A percentile compares a stretch with the other conserved stretches of the same genome.
Conservation (phyloP, 2,329 filamentous ascomycete species). For the Xylariaceae sp. region DNA sequence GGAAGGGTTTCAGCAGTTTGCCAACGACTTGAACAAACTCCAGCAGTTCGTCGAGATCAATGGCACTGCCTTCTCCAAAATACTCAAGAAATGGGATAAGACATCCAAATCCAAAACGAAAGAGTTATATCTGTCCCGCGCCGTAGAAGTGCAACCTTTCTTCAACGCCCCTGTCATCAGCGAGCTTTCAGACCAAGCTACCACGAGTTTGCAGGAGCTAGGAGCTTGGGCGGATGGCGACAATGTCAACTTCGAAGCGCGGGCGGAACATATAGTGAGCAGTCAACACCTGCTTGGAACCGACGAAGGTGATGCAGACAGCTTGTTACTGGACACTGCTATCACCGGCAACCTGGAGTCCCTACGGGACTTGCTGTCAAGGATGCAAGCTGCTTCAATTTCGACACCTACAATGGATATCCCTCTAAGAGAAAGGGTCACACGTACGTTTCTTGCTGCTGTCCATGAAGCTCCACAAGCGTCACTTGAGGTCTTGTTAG, state of each 20-base stretch:
- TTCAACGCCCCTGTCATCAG: slow-evolving; percentile 98
- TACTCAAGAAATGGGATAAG: slow-evolving; percentile 99
- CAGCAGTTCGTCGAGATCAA: slow-evolving; percentile 99
- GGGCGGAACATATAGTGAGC: slow-evolving; percentile 68
- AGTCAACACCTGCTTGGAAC: slow-evolving; percentile 72
- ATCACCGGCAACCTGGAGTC: slow-evolving; percentile 79
- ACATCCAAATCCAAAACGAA: slow-evolving; percentile 99
- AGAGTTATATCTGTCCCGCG: slow-evolving; percentile 92
- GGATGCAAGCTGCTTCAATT: slow-evolving; percentile 65
- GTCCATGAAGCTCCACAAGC: slow-evolving; percentile 84
- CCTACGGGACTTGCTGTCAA: slow-evolving; percentile 79
- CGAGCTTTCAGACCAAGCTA: slow-evolving; percentile 94
- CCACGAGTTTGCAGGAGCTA: slow-evolving; percentile 92
- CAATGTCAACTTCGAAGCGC: slow-evolving; percentile 78
- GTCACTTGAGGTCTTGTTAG: slow-evolving; percentile 76
- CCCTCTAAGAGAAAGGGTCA: slow-evolving; percentile 75
- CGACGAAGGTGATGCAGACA: slow-evolving; percentile 89
- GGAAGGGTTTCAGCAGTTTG: slow-evolving; percentile 97
- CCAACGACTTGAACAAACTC: slow-evolving; percentile 94
- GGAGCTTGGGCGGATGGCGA: slow-evolving; percentile 98
- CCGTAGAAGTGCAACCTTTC: slow-evolving; percentile 96
- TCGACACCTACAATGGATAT: slow-evolving; percentile 57
- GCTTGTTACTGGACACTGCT: slow-evolving; percentile 85
- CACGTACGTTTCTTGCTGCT: slow-evolving; percentile 86
- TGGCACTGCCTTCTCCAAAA: slow-evolving; percentile 97